phyloP scores from a whole-genome alignment of 2,329 filamentous ascomycete species.

The Fusarium torulosum region DNA sequence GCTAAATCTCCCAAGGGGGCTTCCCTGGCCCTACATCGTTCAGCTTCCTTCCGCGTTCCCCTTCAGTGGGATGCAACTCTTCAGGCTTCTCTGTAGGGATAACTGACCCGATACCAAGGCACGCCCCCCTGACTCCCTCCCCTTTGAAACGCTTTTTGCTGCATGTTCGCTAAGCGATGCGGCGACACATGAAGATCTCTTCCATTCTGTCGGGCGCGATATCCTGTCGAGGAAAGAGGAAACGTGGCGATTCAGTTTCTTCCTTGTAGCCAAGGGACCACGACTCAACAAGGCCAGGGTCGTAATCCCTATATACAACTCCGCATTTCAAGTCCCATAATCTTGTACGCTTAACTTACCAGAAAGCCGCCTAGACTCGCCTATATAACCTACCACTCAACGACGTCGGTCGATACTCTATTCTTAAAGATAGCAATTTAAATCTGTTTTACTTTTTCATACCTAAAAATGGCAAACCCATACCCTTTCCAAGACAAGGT shows the following conservation, averaged over 20 bases:
- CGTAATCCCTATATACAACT: background rate
- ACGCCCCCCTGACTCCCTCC: background rate
- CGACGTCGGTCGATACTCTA: background rate
- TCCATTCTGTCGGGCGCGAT: background rate
- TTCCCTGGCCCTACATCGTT: background rate
- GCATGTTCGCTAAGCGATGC: background rate
- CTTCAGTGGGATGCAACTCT: conserved; percentile 5
- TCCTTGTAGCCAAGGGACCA: background rate
- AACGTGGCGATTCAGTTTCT: conserved; percentile 1
- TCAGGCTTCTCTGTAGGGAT: background rate
- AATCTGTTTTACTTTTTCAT: background rate
- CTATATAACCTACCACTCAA: conserved; percentile 29
- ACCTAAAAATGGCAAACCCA: conserved; percentile 39
- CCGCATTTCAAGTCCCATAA: background rate
- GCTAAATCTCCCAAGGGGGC: background rate
- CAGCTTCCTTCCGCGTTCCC: background rate
- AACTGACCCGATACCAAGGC: conserved; percentile 16
- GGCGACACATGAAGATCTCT: conserved; percentile 11
- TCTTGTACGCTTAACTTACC: background rate
- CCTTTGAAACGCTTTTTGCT: conserved; percentile 9
- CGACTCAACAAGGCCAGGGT: conserved; percentile 3
- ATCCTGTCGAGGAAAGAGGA: conserved; percentile 18
- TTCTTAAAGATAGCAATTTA: background rate
- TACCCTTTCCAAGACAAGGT: conserved; percentile 60
- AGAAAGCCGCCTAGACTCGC: background rate